These are phyloP conservation scores for Hypseocharis bilobata DNA, from an alignment of 441 rosid genomes.

Conservation along the genomic window DNA sequence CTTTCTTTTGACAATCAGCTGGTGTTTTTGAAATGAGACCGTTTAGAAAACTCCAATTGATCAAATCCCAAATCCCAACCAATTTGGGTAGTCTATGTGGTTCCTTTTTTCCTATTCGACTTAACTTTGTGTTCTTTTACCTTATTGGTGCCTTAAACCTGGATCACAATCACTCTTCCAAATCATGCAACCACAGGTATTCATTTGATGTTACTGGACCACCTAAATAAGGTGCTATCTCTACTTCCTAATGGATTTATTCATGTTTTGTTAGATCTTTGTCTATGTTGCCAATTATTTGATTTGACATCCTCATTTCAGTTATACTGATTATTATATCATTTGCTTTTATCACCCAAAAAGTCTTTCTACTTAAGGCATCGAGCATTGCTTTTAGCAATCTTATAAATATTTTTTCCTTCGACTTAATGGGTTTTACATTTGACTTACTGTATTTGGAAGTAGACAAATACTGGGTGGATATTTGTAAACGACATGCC, in stretches of 20 bases:
- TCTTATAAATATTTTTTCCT: too few relatives aligned
- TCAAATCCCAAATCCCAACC: background rate
- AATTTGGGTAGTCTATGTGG: background rate
- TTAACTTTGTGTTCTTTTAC: background rate
- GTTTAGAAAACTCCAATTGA: background rate
- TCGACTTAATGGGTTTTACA: too few relatives aligned
- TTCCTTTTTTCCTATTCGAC: background rate
- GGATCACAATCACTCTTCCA: background rate
- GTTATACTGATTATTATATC: too few relatives aligned
- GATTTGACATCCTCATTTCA: background rate
- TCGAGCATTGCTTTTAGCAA: too few relatives aligned
- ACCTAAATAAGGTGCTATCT: background rate
- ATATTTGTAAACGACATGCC: too few relatives aligned
- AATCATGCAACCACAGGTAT: too few relatives aligned
- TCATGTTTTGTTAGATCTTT: too few relatives aligned
- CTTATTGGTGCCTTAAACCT: background rate
- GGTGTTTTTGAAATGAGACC: background rate
- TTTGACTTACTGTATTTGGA: too few relatives aligned
- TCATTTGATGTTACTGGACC: too few relatives aligned
- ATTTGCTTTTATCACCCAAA: too few relatives aligned
- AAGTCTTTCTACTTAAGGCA: too few relatives aligned
- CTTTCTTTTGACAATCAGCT: background rate
- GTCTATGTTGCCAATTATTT: background rate
- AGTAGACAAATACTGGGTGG: too few relatives aligned
- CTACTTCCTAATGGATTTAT: background rate